These are phyloP conservation scores for Albizia julibrissin DNA, from an alignment of 306 rosid species.

Conservation along the genomic window DNA sequence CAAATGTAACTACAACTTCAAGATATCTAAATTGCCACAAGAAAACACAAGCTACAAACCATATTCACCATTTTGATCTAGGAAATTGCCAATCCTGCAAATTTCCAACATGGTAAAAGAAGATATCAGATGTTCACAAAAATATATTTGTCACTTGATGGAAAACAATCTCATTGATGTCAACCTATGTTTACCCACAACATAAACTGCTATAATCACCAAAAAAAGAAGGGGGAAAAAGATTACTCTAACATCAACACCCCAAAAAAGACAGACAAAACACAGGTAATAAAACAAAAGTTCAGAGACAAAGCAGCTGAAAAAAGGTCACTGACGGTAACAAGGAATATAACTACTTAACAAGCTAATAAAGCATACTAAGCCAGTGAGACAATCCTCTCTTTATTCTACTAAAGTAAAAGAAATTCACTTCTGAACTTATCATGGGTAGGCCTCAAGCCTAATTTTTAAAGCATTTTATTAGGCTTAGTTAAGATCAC, in stretches of 20 bases:
- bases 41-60: slow-evolving; percentile 3
- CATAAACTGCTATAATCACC: neutral
- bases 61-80: neutral
- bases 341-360: neutral
- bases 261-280: neutral
- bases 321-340: neutral
- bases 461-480: neutral
- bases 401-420: neutral
- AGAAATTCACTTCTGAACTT: neutral
- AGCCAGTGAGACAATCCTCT: neutral
- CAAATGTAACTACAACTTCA: neutral
- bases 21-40: slow-evolving; percentile 1
- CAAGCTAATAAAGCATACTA: slow-evolving; percentile 10
- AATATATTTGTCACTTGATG: neutral
- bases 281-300: neutral
- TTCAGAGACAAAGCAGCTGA: neutral
- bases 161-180: neutral
- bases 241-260: neutral
- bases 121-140: neutral
- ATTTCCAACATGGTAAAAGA: neutral
- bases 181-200: neutral
- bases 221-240: neutral
- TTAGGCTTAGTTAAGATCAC: neutral
- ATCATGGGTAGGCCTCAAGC: neutral
- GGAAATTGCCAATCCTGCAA: neutral